Evolutionary conservation across 75 land plant species (phyloP).

Genomic region (Larix kaempferi): DNA sequence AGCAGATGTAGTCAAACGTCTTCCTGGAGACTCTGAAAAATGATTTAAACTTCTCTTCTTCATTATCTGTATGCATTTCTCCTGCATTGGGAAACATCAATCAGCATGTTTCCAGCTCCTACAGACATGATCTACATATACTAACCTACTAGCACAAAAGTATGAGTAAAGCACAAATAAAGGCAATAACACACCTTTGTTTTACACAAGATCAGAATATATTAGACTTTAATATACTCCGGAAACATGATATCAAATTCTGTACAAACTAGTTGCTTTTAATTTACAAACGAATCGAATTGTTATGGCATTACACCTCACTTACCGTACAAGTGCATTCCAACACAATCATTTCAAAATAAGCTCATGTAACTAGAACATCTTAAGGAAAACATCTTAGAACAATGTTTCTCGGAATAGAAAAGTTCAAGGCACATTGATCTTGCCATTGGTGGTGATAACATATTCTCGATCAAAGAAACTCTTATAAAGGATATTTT

Average conservation of each 20-base stretch:
- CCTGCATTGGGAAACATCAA: constrained; percentile 28
- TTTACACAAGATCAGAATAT: neutral
- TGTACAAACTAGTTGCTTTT: neutral
- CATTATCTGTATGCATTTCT: constrained; percentile 20
- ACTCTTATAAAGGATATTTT: too few species aligned
- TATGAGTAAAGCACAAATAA: too few species aligned
- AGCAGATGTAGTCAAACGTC: constrained; percentile 86
- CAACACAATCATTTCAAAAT: neutral
- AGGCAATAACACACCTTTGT: too few species aligned
- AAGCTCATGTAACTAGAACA: neutral
- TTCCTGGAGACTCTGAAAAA: constrained; percentile 71
- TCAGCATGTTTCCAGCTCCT: neutral
- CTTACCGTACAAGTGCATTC: neutral
- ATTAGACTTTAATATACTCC: neutral
- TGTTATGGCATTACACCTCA: neutral
- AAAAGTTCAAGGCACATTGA: too few species aligned
- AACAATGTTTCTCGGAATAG: too few species aligned
- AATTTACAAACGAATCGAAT: neutral
- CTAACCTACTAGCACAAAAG: too few species aligned
- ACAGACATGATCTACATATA: too few species aligned
- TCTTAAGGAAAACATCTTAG: too few species aligned
- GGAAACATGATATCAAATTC: too few species aligned
- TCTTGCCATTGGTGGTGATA: too few species aligned
- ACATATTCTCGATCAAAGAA: too few species aligned
- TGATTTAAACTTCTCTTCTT: constrained; percentile 54